Evolutionary conservation across 108 stramenopile genomes (phyloP), one percentile per base, ranked within the genome.

Genomic region (Cylindrotheca fusiformis): DNA sequence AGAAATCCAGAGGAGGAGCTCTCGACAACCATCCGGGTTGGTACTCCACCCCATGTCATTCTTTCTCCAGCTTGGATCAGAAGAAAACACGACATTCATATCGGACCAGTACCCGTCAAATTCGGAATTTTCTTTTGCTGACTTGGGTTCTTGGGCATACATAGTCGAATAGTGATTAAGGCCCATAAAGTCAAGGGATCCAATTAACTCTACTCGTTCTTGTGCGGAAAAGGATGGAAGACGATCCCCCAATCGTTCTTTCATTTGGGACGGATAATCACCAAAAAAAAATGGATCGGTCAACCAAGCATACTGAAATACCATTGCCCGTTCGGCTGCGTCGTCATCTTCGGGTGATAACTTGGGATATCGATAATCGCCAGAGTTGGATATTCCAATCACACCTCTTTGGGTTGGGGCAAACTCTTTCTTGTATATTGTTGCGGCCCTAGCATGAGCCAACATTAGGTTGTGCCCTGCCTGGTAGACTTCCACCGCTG

Each of bases 221-320:
- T 93, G 78, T 28, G 74, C 60, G 3, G 94, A 89, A 62, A 96
- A 96, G 19, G 21, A 24, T 5, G 94, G 97, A 23, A 97, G 74
- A 25, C 85, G 74, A n/a, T 57, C 69, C 3, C 90, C 84, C 29
- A 94, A 69, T 32, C 69, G 49, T 0, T 74, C 63, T 41, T 63
- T 65, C 94, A 97, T 94, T 20, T 77, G 80, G 8, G 23, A 1
- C 1, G 97, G 97, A 65, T 97, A 97, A 22, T 94, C 85, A 10
- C 97, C 95, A 48, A 77, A 64, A 48, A 74, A 80, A 19, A 91
- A 58, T 12, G 88, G 90, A 49, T 91, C 88, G 2, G 82, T 71
- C 49, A 96, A 71, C 95, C 95, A 96, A 24, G 86, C 93, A 30
- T 92, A 76, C 58, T 94, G 88, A 65, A 93, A 95, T 18, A 89